Evolutionary conservation across 2,329 filamentous ascomycete species (phyloP), one percentile per base, ranked within the genome.

Genomic region (Colletotrichum tropicale): DNA sequence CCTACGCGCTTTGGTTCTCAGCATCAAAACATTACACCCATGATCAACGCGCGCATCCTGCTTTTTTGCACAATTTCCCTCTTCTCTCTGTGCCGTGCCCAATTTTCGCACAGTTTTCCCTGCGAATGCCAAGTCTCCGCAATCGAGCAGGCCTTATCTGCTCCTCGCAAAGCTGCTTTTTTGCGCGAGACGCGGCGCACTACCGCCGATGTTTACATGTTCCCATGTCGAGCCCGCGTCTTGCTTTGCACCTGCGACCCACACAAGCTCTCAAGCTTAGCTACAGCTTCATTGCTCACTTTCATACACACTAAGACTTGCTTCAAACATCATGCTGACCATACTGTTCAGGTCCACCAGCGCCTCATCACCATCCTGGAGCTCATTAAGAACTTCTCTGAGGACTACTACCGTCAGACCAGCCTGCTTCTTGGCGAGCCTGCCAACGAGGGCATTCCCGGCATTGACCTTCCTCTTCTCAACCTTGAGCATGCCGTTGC

Each of bases 331-430:
- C 66, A 71, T 66, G 72, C 85, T 90, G 84, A 90, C 84, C 74
- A 21, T 5, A 66, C 43, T 48, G 8, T 75, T 30, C 83, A 96
- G 94, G 92, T 96, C 78, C 91, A 95, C 80, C 90, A 94, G 81
- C 92, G 95, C 71, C 92, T 98, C 78, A 92, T 93, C 78, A 94
- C 93, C 74, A 93, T 98, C 66, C 92, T 96, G 81, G 92, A 93
- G 76, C 91, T 95, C 55, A 93, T 98, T 82, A 93, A 94, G 81
- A 93, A 93, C 75, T 93, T 98, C 80, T 93, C 94, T 78, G 91
- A 92, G 81, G 95, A 96, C 80, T 98, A 98, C 86, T 91, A 98
- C 82, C 94, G 95, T 82, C 95, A 98, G 88, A 96, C 94, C 80
- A 95, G 96, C 84, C 93, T 95, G 9, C 91, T 98, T 64, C 91